Base-by-base conservation (phyloP, 2,329 filamentous ascomycete species). In the Penicillium occitanis region DNA sequence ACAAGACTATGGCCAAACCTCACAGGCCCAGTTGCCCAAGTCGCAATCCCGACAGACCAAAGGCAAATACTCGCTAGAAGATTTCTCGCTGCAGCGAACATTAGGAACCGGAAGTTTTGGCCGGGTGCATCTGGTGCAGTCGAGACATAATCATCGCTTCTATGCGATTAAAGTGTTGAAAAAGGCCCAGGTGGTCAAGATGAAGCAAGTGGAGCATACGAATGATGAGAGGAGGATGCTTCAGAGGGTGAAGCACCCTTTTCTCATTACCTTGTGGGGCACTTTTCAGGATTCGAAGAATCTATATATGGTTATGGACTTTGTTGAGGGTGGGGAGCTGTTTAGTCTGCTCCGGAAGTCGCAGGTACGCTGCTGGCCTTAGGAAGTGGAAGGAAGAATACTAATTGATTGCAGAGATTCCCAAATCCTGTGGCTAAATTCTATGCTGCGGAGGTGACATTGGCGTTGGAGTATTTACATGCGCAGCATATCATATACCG, bases 291-390 rank as follows among this genome's bases (percentile, higher is more conserved):
- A 99, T 75, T 87, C 89, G 61, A 93, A 89, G 81, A 98, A 97
- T 77, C 83, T 99, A 42, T 99, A 99, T 86, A 99, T 99, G 95
- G 95, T 99, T 74, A 99, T 99, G 95, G 95, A 99, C 79, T 99
- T 99, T 82, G 94, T 99, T 63, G 95, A 99, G 80, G 95, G 95
- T 71, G 95, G 95, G 74, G 95, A 99, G 84, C 85, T 99, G 64
- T 99, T 99, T 79, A 98, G 94, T 71, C 81, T 99, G 73, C 83
- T 99, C 73, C 87, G 95, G 73, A 98, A 99, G 80, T 98, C 94
- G 66, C 89, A 84, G 89, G 94, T 86, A 87, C 87, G 40, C 6
- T 5, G 17, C 14, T 35, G 85, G 81, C 42, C 67, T 33, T 62
- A 51, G 37, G 30, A 61, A 22, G 4, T 4, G 7, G 25, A 4